Base-by-base conservation (phyloP, 768 basidiomycete species). In the Sutorius australiensis region DNA sequence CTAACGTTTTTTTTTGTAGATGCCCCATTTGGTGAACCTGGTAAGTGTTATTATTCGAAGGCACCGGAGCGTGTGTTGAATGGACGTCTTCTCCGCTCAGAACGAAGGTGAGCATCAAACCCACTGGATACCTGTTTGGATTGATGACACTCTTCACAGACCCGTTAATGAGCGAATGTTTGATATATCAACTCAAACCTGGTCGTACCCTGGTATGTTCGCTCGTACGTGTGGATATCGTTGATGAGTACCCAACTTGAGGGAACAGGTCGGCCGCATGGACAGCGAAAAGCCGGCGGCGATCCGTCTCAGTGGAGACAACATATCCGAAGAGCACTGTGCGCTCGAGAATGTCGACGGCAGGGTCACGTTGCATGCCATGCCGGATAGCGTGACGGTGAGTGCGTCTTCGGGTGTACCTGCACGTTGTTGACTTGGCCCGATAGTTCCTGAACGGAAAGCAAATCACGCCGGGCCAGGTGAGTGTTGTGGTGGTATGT, bases 151-250 rank as follows among this genome's bases (percentile, higher is more conserved):
- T 17, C 50, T 56, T 55, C 47, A 60, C 55, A 91, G 93, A 97
- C 75, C 95, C 94, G 46, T 78, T 97, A 46, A 97, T 97, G 93
- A 92, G 90, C 66, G 94, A 97, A 75, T 95, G 92, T 72, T 73
- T 93, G 63, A 87, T 92, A 61, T 91, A 98, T 67, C 94, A 95
- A 67, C 79, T 98, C 62, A 95, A 95, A 67, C 81, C 76, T 8
- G 94, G 94, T 16, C 80, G 77, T 61, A 93, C 92, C 5, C 78
- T 87, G 63, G 90, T 83, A 69, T 50, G 80, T 74, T 39, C 21
- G 50, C 32, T 47, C 40, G 39, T 42, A 27, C 40, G 39, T 42
- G 30, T 50, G 43, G 38, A 34, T 32, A 44, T 46, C 34, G 12
- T 42, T 17, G 44, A 53, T 49, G 48, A 47, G 36, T 37, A n/a